Evolutionary conservation across 257 asterid genomes (phyloP), one percentile per base, ranked within the genome.

Genomic region (Przewalskia tangutica): DNA sequence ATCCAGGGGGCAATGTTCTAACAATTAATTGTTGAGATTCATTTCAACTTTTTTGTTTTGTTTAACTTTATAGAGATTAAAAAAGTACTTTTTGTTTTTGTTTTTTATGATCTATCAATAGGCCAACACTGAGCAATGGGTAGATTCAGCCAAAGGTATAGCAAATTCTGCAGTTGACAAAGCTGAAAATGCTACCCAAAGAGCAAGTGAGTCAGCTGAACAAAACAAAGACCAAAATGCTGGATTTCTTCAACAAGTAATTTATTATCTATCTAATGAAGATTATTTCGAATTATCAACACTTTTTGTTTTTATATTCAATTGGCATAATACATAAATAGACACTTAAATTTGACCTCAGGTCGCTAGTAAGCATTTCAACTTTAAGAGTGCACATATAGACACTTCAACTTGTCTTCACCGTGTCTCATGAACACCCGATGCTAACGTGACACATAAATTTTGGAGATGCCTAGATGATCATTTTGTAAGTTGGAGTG

Each of bases 171-270:
- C 92, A 71, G 89, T 84, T 6, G 91, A 91, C 9, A 89, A 86
- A 84, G 89, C 90, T 65, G 83, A 68, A 14, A 89, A 87, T 1
- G 88, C 85, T 3, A 84, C 90, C 3, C 89, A 88, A 2, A 63
- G 83, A 5, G 73, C 93, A 70, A 85, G 89, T 20, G 86, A 77
- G 8, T 86, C 89, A 46, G 88, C 93, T 80, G 93, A 92, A 68
- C 87, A 53, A 11, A 84, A 81, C 83, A 86, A 83, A 83, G 91
- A 92, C 81, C 84, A 56, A 9, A 81, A 58, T 76, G 84, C 90
- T 18, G 84, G 81, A 46, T 84, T 90, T 55, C 90, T 92, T 53
- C 94, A 89, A 7, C 94, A 92, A 90, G 92, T 90, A 23, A 63
- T 63, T 0, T 7, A 27, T 1, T 7, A 27, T 32, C 8, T 17